phyloP scores from a whole-genome alignment of 1,284 basidiomycete genomes.

The Mycena citricolor region DNA sequence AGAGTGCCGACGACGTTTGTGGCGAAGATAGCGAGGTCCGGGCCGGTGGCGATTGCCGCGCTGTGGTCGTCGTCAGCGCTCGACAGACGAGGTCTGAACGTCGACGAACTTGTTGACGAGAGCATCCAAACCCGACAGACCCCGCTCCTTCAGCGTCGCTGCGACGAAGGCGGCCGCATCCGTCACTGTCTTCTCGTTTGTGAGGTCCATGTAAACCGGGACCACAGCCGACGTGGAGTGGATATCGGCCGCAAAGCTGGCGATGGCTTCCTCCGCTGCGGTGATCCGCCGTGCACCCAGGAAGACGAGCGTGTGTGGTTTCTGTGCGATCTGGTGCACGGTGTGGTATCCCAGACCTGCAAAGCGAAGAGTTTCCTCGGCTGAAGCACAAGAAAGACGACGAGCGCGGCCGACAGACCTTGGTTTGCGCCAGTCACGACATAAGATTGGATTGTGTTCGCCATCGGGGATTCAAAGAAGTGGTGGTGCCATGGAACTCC shows the following conservation, averaged over 20 bases:
- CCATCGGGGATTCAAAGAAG: too few relatives aligned
- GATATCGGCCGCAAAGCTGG: neutral
- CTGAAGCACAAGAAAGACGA: too few relatives aligned
- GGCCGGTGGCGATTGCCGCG: neutral
- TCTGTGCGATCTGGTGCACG: neutral
- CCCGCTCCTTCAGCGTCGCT: neutral
- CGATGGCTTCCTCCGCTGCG: neutral
- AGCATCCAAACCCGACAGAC: slow-evolving; percentile 1
- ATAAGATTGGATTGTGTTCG: too few relatives aligned
- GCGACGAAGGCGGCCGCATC: neutral
- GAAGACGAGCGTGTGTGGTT: neutral
- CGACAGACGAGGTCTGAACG: neutral
- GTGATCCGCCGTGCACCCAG: slow-evolving; percentile 1
- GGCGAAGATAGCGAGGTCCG: neutral
- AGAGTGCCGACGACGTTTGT: slow-evolving; percentile 1
- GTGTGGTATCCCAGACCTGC: slow-evolving; percentile 1
- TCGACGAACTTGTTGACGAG: slow-evolving; percentile 4
- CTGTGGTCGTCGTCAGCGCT: neutral
- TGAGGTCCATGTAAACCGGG: slow-evolving; percentile 7
- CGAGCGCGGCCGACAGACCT: too few relatives aligned
- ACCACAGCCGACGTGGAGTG: slow-evolving; percentile 1
- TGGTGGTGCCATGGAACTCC: too few relatives aligned
- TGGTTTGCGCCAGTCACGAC: too few relatives aligned
- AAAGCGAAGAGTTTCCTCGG: too few relatives aligned
- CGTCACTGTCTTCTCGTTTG: neutral